Evolutionary conservation across 805 yeast genomes (phyloP).

Genomic region (Myxozyma lipomycoides): DNA sequence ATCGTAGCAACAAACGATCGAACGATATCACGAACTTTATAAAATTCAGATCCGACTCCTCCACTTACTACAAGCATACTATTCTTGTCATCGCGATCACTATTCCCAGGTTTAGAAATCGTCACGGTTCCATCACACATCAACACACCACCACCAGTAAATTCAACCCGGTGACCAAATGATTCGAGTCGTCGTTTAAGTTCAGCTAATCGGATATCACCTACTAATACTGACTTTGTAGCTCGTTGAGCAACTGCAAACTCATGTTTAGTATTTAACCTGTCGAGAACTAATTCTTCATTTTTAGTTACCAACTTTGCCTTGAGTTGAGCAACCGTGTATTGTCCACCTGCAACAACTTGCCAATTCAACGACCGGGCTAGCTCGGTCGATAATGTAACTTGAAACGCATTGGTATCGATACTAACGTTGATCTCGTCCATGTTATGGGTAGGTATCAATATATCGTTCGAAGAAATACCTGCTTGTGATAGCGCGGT

Average conservation of each 20-base stretch:
- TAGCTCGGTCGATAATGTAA: constrained; percentile 63
- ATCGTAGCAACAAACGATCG: constrained; percentile 39
- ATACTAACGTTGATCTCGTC: constrained; percentile 42
- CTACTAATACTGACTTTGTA: constrained; percentile 60
- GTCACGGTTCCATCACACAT: constrained; percentile 77
- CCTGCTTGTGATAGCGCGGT: constrained; percentile 31
- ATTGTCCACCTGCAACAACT: constrained; percentile 64
- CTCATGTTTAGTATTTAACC: constrained; percentile 8
- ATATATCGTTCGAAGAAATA: not conserved
- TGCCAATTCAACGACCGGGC: constrained; percentile 75
- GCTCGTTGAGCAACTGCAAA: constrained; percentile 14
- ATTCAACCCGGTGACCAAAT: constrained; percentile 70
- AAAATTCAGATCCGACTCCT: constrained; percentile 65
- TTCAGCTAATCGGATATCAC: constrained; percentile 82
- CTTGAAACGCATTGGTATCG: constrained; percentile 51
- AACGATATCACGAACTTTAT: constrained; percentile 68
- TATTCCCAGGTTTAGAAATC: constrained; percentile 72
- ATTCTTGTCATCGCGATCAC: constrained; percentile 51
- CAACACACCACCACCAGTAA: constrained; percentile 87
- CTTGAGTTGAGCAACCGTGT: constrained; percentile 72
- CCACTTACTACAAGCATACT: constrained; percentile 80
- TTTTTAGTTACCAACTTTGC: constrained; percentile 50
- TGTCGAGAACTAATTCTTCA: constrained; percentile 1
- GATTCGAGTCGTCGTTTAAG: constrained; percentile 59
- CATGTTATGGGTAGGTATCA: constrained; percentile 3